phyloP scores from a whole-genome alignment of 2,329 filamentous ascomycete genomes.

The Penicillium palitans region DNA sequence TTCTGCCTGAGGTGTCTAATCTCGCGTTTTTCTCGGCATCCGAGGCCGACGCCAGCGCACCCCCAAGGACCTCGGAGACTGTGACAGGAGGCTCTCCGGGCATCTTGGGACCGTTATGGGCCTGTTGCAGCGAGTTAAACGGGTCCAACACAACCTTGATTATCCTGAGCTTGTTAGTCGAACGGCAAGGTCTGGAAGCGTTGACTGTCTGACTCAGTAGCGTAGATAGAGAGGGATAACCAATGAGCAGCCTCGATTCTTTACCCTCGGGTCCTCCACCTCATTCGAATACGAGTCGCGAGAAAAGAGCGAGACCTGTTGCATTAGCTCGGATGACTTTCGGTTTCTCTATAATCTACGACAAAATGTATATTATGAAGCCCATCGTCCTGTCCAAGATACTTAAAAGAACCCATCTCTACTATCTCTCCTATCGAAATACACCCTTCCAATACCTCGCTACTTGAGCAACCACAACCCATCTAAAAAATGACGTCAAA shows the following conservation, averaged over 20 bases:
- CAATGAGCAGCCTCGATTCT: not conserved
- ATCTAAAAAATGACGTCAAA: conserved; percentile 9
- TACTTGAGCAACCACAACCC: not conserved
- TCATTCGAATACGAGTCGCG: not conserved
- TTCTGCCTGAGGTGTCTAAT: conserved; percentile 2
- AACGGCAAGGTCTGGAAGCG: not conserved
- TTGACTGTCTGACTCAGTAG: not conserved
- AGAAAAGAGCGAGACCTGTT: conserved; percentile 2
- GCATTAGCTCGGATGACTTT: not conserved
- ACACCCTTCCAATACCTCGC: not conserved
- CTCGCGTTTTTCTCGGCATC: conserved; percentile 18
- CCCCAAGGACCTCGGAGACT: not conserved
- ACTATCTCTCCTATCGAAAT: not conserved
- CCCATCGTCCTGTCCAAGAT: not conserved
- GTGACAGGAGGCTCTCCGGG: not conserved
- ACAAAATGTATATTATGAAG: conserved; percentile 2
- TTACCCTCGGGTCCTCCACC: not conserved
- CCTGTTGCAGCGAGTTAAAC: not conserved
- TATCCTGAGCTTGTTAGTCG: not conserved
- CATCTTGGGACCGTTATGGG: not conserved
- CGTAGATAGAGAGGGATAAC: not conserved
- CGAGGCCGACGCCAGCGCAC: conserved; percentile 13
- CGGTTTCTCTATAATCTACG: not conserved
- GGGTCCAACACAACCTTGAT: not conserved
- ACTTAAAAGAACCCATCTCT: not conserved